These are phyloP conservation scores for Scheffersomyces ergatensis DNA, from an alignment of 805 yeast genomes.

Conservation along the genomic window DNA sequence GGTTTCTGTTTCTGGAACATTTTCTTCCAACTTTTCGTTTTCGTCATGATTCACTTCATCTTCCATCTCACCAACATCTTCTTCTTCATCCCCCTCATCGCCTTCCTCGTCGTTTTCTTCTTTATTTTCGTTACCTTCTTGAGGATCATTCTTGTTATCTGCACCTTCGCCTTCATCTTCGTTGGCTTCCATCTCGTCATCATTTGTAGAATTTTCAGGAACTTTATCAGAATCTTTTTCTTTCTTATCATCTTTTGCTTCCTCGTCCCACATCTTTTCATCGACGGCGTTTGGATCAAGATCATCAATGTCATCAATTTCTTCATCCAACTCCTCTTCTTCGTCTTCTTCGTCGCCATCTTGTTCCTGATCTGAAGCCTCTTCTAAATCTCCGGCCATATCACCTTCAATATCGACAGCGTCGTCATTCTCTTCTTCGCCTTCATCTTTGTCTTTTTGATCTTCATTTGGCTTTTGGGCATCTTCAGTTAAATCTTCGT, in stretches of 20 bases:
- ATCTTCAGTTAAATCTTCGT: conserved; percentile 81
- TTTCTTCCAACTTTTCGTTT: conserved; percentile 63
- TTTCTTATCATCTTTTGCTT: conserved; percentile 69
- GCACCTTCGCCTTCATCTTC: conserved; percentile 41
- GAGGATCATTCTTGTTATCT: conserved; percentile 30
- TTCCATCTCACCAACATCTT: conserved; percentile 80
- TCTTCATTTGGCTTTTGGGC: conserved; percentile 79
- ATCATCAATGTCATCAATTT: conserved; percentile 84
- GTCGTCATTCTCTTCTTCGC: conserved; percentile 71
- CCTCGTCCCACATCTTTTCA: conserved; percentile 98
- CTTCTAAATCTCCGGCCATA: conserved; percentile 92
- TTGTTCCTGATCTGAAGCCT: conserved; percentile 65
- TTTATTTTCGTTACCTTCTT: conserved; percentile 35
- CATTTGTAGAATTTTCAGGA: conserved; percentile 54
- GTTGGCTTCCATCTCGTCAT: conserved; percentile 49
- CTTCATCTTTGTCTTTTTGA: conserved; percentile 55
- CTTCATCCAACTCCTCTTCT: conserved; percentile 74
- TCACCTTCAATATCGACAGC: conserved; percentile 96
- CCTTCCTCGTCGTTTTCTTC: conserved; percentile 43
- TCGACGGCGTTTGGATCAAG: conserved; percentile 93
- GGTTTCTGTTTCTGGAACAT: conserved; percentile 81
- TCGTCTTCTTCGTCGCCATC: conserved; percentile 52
- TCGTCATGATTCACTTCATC: conserved; percentile 73
- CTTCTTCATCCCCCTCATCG: conserved; percentile 58
- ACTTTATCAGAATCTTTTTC: conserved; percentile 79